phyloP scores from a whole-genome alignment of 331 rosid species.

The Quercus lobata region DNA sequence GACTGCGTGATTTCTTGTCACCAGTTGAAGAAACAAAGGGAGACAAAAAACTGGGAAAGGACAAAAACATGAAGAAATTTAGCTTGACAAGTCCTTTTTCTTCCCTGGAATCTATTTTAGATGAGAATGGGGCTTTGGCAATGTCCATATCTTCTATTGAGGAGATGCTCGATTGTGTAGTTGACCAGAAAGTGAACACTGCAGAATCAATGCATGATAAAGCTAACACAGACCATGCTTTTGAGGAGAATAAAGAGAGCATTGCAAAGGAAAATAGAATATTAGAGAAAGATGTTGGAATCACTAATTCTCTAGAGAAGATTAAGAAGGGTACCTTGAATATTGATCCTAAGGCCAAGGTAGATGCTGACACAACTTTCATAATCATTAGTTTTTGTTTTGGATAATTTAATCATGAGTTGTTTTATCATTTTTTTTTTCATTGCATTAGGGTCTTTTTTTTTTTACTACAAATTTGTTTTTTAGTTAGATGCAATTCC shows the following conservation, averaged over 20 bases:
- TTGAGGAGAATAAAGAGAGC: constrained; percentile 27
- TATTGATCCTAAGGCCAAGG: constrained; percentile 26
- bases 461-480: not conserved
- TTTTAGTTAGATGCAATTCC: not conserved
- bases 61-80: constrained; percentile 33
- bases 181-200: constrained; percentile 33
- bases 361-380: constrained; percentile 22
- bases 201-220: constrained; percentile 35
- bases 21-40: constrained; percentile 74
- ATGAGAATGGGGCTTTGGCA: constrained; percentile 43
- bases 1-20: constrained; percentile 69
- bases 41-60: constrained; percentile 70
- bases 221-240: constrained; percentile 34
- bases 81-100: constrained; percentile 55
- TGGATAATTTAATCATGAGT: constrained; percentile 39
- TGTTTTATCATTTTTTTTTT: constrained; percentile 5
- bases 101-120: constrained; percentile 73
- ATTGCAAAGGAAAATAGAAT: constrained; percentile 17
- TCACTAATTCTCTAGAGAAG: constrained; percentile 32
- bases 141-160: not conserved
- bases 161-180: constrained; percentile 5
- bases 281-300: constrained; percentile 30
- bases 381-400: constrained; percentile 44
- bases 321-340: constrained; percentile 28
- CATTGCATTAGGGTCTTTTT: not conserved